Evolutionary conservation across 2,329 filamentous ascomycete genomes (phyloP).

Genomic region (Pyricularia grisea): DNA sequence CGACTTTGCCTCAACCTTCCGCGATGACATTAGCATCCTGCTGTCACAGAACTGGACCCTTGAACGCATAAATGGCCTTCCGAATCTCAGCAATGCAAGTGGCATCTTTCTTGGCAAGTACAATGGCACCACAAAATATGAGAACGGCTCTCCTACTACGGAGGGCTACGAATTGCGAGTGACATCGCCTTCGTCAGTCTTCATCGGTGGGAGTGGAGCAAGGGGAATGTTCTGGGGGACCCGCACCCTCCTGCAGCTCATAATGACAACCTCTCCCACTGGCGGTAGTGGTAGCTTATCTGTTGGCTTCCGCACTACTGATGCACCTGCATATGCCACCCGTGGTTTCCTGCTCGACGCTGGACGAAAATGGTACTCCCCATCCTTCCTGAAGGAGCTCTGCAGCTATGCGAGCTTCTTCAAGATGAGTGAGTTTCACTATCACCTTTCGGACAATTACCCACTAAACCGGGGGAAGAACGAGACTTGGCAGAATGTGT

Average conservation of each 20-base stretch:
- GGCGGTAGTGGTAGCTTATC: slow-evolving; percentile 27
- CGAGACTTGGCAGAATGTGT: slow-evolving; percentile 37
- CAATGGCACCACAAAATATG: slow-evolving; percentile 26
- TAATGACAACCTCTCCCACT: slow-evolving; percentile 25
- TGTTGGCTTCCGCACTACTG: slow-evolving; percentile 18
- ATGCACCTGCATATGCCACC: slow-evolving; percentile 40
- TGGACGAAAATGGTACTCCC: slow-evolving; percentile 46
- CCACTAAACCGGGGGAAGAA: slow-evolving; percentile 34
- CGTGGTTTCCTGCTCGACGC: slow-evolving; percentile 43
- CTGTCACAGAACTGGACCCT: slow-evolving; percentile 8
- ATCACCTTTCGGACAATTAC: slow-evolving; percentile 47
- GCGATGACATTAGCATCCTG: slow-evolving; percentile 15
- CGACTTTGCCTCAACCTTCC: slow-evolving; percentile 37
- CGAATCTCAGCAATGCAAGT: background rate
- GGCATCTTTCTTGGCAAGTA: slow-evolving; percentile 32
- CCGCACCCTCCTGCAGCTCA: slow-evolving; percentile 42
- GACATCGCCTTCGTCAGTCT: slow-evolving; percentile 24
- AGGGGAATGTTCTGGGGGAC: slow-evolving; percentile 51
- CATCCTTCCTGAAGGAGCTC: slow-evolving; percentile 44
- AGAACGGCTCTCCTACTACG: slow-evolving; percentile 31
- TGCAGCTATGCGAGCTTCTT: slow-evolving; percentile 52
- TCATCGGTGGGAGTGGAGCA: slow-evolving; percentile 40
- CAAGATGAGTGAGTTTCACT: slow-evolving; percentile 49
- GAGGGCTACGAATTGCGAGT: slow-evolving; percentile 39
- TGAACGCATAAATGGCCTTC: background rate